Base-by-base conservation (phyloP, 2,329 filamentous ascomycete species). In the Amauroascus verrucosus region DNA sequence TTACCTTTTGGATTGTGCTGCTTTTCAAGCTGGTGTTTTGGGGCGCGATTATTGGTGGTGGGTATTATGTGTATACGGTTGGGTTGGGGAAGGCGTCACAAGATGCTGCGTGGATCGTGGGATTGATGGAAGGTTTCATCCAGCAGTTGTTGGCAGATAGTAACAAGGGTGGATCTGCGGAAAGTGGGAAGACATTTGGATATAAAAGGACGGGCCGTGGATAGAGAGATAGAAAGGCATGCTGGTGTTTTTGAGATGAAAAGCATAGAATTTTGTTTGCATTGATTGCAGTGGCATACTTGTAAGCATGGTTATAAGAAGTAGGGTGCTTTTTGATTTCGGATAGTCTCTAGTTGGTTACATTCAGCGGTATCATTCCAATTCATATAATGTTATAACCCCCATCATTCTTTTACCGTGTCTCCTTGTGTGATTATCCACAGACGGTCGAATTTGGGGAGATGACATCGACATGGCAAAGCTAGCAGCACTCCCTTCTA, bases 1-100 rank as follows among this genome's bases (percentile, higher is more conserved):
- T 95, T 54, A 72, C 88, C 64, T 94, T 83, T 73, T 88, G 88
- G 81, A 79, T 88, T 50, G 74, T 78, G n/a, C 64, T 95, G 53
- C 75, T 76, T 9, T 67, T 87, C 58, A 72, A 78, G 22, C 60
- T 88, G 40, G 66, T 79, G 1, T 81, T 88, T 58, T 93, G 82
- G 81, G 77, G 77, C 1, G 66, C 72, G 1, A 60, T 90, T 1
- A 70, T 76, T 3, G 73, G 75, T 0, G 40, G 82, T 0, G 74
- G 75, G 0, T 72, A 82, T 16, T 75, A 77, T 56, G 73, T 84
- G 2, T 85, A 77, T 57, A 59, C 54, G 18, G 62, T 65, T 9
- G 70, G 70, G 0, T 51, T 61, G 48, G 67, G 67, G 48, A 64
- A 62, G 49, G 64, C 69, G 0, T 55, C 60, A n/a, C 56, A 56